Evolutionary conservation across 192 early-diverging fungal species (phyloP), one percentile per base, ranked within the genome.

Genomic region (Kappamyces sp.): DNA sequence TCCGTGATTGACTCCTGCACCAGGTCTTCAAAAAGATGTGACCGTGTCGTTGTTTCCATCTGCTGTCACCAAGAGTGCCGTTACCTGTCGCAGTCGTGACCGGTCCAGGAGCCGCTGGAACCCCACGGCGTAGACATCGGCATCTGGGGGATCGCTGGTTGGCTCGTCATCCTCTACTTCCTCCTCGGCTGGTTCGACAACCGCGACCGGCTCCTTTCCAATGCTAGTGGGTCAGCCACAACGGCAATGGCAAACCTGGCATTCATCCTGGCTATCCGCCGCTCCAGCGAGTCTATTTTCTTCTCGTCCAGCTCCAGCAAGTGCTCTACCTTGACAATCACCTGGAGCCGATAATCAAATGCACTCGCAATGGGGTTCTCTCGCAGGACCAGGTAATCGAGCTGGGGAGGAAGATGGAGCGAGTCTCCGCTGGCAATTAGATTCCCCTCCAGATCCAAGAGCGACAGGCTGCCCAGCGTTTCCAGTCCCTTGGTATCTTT

Each of bases 301-400:
- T 7, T 41, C 46, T 57, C 55, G n/a, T 57, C 55, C 34, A 57
- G 41, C 46, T 57, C 55, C 10, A 6, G 3, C 10, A 57, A 32
- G 46, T 57, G 33, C 46, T 40, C 40, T 15, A 57, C 41, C 46
- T 36, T 57, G 7, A 15, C 33, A 41, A 23, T 34, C 41, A 40
- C 46, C 32, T 57, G 31, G 39, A 57, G 38, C 33, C 55, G 41
- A 43, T 57, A 57, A 43, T 57, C 55, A 6, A 36, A 32, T 3
- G 34, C 31, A 32, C 32, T 15, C 23, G 39, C 38, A 5, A 37
- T 41, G 15, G 38, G 38, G 34, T 57, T 57, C 23, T 40, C 54
- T 41, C 54, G 10, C 2, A 57, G 32, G 2, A 57, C 33, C 33
- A 57, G 41, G 32, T 57, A 57, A 31, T 23, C 7, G 54, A 57